phyloP scores from a whole-genome alignment of 805 yeast species.

The Danielia oregonensis region DNA sequence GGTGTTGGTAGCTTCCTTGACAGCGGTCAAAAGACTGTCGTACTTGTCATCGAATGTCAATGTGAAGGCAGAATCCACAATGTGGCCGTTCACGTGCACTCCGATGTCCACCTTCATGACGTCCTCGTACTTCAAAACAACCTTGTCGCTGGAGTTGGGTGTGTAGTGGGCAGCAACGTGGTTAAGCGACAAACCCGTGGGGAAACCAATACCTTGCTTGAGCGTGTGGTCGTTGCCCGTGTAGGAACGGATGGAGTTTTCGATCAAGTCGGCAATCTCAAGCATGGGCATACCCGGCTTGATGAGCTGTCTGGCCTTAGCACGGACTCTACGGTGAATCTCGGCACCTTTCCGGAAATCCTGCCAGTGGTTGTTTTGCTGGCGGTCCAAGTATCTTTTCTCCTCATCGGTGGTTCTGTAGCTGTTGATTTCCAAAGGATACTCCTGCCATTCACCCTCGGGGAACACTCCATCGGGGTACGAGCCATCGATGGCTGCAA shows the following conservation, averaged over 20 bases:
- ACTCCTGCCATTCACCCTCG: constrained; percentile 84
- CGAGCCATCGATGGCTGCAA: constrained; percentile 59
- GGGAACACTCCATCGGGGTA: constrained; percentile 77
- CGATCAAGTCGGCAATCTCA: constrained; percentile 86
- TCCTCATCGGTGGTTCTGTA: constrained; percentile 85
- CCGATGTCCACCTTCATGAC: constrained; percentile 97
- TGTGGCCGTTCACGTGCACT: constrained; percentile 91
- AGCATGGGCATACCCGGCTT: constrained; percentile 91
- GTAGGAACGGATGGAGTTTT: constrained; percentile 73
- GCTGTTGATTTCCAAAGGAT: constrained; percentile 59
- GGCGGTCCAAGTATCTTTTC: constrained; percentile 70
- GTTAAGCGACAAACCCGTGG: constrained; percentile 93
- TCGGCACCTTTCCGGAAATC: constrained; percentile 96
- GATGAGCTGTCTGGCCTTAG: constrained; percentile 66
- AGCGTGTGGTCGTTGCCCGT: constrained; percentile 63
- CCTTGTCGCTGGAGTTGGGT: constrained; percentile 91
- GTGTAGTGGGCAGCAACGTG: constrained; percentile 98
- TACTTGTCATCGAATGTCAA: constrained; percentile 81
- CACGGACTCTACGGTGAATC: constrained; percentile 87
- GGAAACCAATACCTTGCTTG: constrained; percentile 91
- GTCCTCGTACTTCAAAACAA: constrained; percentile 77
- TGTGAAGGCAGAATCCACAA: constrained; percentile 94
- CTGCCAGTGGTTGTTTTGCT: constrained; percentile 63
- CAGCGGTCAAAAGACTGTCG: constrained; percentile 78
- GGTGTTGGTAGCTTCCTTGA: constrained; percentile 87